Evolutionary conservation across 257 asterid species (phyloP).

Genomic region (Lantana camara): DNA sequence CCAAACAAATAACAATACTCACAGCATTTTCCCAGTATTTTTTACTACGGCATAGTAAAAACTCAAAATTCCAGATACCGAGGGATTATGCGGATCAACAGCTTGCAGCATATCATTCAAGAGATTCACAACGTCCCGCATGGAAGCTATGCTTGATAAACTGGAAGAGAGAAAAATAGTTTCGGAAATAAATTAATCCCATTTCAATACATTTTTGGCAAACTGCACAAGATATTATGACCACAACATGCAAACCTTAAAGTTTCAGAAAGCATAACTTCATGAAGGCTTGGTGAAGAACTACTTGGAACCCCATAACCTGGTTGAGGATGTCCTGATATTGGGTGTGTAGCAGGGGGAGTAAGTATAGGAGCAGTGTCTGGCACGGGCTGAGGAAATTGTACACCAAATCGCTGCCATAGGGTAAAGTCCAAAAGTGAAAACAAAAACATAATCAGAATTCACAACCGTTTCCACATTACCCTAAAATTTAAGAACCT

Average conservation of each 20-base stretch:
- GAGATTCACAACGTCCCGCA: constrained; percentile 70
- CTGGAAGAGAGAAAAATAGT: constrained; percentile 31
- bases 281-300: constrained; percentile 81
- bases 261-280: constrained; percentile 79
- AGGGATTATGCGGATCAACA: constrained; percentile 53
- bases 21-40: constrained; percentile 4
- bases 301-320: constrained; percentile 93
- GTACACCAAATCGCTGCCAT: constrained; percentile 77
- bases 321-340: constrained; percentile 62
- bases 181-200: neutral
- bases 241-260: constrained; percentile 51
- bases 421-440: constrained; percentile 3
- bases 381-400: constrained; percentile 66
- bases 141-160: constrained; percentile 55
- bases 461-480: neutral
- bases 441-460: no score
- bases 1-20: constrained; percentile 4
- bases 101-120: constrained; percentile 88
- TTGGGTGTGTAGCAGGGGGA: constrained; percentile 59
- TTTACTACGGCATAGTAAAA: neutral
- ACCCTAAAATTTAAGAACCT: no score
- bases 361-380: constrained; percentile 78
- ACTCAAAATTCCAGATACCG: constrained; percentile 44
- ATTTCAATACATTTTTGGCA: no score
- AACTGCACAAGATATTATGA: no score